These are phyloP conservation scores for Cladosporium sp. DNA, from an alignment of 2,329 filamentous ascomycete species.

Conservation along the genomic window DNA sequence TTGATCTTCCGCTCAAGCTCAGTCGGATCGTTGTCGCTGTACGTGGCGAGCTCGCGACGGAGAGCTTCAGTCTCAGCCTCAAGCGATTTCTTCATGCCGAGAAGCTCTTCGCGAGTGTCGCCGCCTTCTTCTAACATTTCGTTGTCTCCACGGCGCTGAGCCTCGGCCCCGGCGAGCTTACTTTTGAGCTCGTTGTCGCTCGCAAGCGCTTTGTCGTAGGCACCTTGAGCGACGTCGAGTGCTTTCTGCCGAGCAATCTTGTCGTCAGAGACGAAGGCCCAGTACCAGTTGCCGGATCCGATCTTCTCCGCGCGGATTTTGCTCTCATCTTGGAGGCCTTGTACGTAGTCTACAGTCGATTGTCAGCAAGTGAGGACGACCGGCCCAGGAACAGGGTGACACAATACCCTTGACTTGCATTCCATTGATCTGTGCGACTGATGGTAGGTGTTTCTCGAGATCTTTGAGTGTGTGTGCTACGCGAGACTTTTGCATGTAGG, in stretches of 20 bases:
- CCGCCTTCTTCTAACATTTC: slow-evolving; percentile 38
- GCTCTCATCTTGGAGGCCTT: slow-evolving; percentile 62
- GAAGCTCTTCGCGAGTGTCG: slow-evolving; percentile 42
- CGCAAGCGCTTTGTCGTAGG: slow-evolving; percentile 41
- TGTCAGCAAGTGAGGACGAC: background rate
- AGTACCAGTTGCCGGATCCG: slow-evolving; percentile 72
- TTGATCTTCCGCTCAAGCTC: slow-evolving; percentile 46
- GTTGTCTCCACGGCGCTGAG: slow-evolving; percentile 43
- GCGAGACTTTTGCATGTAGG: slow-evolving; percentile 61
- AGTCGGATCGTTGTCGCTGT: slow-evolving; percentile 49
- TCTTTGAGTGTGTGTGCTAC: slow-evolving; percentile 68
- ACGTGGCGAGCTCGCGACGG: slow-evolving; percentile 46
- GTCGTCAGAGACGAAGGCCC: slow-evolving; percentile 65
- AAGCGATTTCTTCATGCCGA: slow-evolving; percentile 40
- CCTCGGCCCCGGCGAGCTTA: slow-evolving; percentile 44
- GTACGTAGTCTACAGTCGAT: slow-evolving; percentile 56
- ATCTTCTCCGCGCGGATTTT: slow-evolving; percentile 69
- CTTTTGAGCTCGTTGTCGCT: slow-evolving; percentile 42
- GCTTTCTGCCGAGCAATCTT: slow-evolving; percentile 48
- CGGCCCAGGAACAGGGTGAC: background rate
- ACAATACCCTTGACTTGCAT: slow-evolving; percentile 53
- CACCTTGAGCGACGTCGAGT: slow-evolving; percentile 42
- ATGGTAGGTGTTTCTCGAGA: slow-evolving; percentile 64
- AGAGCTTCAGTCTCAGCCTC: slow-evolving; percentile 42
- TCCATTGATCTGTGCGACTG: slow-evolving; percentile 63